These are phyloP conservation scores for Thamnidium elegans DNA, from an alignment of 192 early-diverging fungal genomes.

Conservation along the genomic window DNA sequence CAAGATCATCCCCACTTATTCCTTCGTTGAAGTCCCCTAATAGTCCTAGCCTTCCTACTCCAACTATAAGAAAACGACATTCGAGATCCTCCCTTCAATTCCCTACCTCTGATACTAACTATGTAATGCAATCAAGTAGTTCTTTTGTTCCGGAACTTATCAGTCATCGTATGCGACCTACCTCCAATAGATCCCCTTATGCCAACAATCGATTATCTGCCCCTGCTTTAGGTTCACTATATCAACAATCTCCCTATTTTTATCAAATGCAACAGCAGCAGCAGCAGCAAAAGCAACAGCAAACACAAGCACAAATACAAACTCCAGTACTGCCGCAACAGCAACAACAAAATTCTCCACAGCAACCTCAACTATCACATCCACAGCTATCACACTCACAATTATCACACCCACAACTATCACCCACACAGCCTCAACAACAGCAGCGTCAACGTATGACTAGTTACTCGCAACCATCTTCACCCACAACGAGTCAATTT, in stretches of 20 bases:
- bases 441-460: neutral
- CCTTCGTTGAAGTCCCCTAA: slow-evolving; percentile 6
- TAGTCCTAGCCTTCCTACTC: neutral
- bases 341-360: neutral
- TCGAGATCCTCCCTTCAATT: slow-evolving; percentile 6
- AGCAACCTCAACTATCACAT: neutral
- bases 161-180: neutral
- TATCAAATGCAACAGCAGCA: slow-evolving; percentile 1
- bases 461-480: slow-evolving; percentile 22
- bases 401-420: no score
- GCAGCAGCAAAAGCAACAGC: slow-evolving; percentile 10
- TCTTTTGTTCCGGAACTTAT: slow-evolving; percentile 12
- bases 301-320: neutral
- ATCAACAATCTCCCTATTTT: neutral
- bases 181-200: neutral
- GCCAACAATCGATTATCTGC: slow-evolving; percentile 21
- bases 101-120: neutral
- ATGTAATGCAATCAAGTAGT: slow-evolving; percentile 6
- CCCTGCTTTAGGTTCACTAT: slow-evolving; percentile 5
- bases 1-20: slow-evolving; percentile 11
- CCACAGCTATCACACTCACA: no score
- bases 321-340: neutral
- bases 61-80: neutral
- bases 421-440: neutral
- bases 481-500: slow-evolving; percentile 16